phyloP scores from a whole-genome alignment of 2,329 filamentous ascomycete species.

The Fusarium pininemorale region DNA sequence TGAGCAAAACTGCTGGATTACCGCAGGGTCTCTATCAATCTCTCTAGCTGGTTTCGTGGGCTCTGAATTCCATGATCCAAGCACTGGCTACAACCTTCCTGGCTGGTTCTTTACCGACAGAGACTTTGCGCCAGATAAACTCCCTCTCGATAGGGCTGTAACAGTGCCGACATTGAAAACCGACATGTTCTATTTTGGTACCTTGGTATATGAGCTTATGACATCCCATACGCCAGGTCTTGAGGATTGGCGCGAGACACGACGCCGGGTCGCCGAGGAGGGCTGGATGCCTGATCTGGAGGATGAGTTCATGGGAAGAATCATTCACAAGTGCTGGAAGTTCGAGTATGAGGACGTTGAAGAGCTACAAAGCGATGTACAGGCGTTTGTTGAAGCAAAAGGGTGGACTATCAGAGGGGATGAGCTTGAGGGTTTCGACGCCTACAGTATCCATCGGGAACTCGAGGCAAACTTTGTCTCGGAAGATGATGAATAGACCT shows the following conservation, averaged over 20 bases:
- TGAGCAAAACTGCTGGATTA: neutral
- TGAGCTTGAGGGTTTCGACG: neutral
- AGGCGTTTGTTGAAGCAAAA: neutral
- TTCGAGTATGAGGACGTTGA: neutral
- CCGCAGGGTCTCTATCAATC: neutral
- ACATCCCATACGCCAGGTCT: neutral
- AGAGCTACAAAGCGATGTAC: neutral
- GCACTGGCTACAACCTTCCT: neutral
- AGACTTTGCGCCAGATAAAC: neutral
- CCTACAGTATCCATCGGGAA: accelerated
- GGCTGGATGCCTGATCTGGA: neutral
- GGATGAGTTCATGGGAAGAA: neutral
- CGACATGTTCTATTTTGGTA: neutral
- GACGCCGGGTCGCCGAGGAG: neutral
- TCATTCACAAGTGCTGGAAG: neutral
- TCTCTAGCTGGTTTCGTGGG: neutral
- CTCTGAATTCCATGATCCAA: neutral
- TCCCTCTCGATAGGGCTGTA: too few species aligned
- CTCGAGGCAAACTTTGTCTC: neutral
- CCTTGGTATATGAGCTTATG: neutral
- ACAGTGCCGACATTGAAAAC: neutral
- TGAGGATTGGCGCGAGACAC: neutral
- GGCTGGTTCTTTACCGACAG: neutral
- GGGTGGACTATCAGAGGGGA: neutral
- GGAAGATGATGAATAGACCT: accelerated